phyloP scores from a whole-genome alignment of 2,329 filamentous ascomycete genomes.

The Tolypocladium sp. region DNA sequence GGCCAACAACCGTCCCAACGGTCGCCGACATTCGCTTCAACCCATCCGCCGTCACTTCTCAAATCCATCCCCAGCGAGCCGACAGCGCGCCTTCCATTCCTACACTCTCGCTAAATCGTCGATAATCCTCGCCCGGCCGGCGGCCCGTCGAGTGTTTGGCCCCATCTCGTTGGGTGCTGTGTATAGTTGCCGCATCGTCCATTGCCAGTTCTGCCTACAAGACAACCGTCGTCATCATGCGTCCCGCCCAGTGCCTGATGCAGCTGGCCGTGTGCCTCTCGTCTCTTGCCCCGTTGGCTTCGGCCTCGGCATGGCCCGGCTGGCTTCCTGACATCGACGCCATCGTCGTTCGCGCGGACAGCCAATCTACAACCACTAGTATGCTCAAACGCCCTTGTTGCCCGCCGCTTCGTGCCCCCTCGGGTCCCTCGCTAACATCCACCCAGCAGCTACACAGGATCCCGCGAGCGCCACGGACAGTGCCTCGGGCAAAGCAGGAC shows the following conservation, averaged over 20 bases:
- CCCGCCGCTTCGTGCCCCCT: neutral
- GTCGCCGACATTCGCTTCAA: neutral
- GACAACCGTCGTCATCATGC: conserved; percentile 30
- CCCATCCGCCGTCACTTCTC: neutral
- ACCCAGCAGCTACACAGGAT: neutral
- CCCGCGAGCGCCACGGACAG: neutral
- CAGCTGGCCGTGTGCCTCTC: conserved; percentile 40
- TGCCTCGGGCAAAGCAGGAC: neutral
- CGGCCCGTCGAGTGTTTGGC: neutral
- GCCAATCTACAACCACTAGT: conserved; percentile 10
- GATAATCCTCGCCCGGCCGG: neutral
- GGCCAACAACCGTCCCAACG: neutral
- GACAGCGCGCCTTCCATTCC: neutral
- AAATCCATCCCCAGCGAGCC: neutral
- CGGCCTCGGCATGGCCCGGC: conserved; percentile 46
- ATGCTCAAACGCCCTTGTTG: neutral
- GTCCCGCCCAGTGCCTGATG: conserved; percentile 34
- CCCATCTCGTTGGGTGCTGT: neutral
- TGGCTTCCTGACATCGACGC: conserved; percentile 45
- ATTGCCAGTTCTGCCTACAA: neutral
- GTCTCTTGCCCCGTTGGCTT: conserved; percentile 38
- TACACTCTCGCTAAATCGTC: neutral
- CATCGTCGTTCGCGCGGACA: conserved; percentile 41
- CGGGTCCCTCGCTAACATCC: neutral
- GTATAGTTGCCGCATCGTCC: neutral